Percentiles rank a stretch among this genome's conserved stretches.
phyloP scores from a whole-genome alignment of 2,329 filamentous ascomycete species.

The Zymoseptoria pseudotritici region DNA sequence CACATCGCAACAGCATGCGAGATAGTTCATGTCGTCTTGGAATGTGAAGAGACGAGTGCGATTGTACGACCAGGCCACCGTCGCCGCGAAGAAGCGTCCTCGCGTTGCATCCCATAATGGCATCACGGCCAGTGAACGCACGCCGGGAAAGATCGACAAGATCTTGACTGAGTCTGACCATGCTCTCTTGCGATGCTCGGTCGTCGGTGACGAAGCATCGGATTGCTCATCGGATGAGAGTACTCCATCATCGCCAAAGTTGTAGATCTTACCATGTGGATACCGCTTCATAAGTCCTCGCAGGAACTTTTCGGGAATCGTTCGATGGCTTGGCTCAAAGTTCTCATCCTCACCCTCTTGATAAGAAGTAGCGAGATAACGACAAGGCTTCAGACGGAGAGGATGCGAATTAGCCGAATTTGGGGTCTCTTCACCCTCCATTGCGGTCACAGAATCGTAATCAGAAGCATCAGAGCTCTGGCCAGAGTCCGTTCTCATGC shows the following conservation, averaged over 20 bases:
- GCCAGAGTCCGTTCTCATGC: slow-evolving; percentile 4
- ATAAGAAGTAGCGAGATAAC: slow-evolving; percentile 5
- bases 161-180: background rate
- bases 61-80: slow-evolving; percentile 38
- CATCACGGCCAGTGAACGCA: slow-evolving; percentile 5
- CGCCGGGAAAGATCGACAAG: slow-evolving; percentile 3
- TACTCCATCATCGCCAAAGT: slow-evolving; percentile 6
- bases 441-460: background rate
- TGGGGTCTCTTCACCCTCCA: background rate
- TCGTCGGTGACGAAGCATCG: background rate
- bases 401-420: background rate
- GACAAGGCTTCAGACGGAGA: background rate
- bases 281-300: slow-evolving; percentile 6
- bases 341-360: background rate
- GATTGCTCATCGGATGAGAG: background rate
- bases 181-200: background rate
- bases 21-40: slow-evolving; percentile 31
- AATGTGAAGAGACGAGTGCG: slow-evolving; percentile 33
- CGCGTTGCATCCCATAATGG: slow-evolving; percentile 5
- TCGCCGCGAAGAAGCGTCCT: slow-evolving; percentile 20
- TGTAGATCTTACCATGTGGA: slow-evolving; percentile 12
- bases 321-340: background rate
- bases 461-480: background rate
- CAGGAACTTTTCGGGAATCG: slow-evolving; percentile 8
- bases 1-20: slow-evolving; percentile 35